Conservation (phyloP, 345 rosid genomes). For the Eucalyptus erythrocorys region DNA sequence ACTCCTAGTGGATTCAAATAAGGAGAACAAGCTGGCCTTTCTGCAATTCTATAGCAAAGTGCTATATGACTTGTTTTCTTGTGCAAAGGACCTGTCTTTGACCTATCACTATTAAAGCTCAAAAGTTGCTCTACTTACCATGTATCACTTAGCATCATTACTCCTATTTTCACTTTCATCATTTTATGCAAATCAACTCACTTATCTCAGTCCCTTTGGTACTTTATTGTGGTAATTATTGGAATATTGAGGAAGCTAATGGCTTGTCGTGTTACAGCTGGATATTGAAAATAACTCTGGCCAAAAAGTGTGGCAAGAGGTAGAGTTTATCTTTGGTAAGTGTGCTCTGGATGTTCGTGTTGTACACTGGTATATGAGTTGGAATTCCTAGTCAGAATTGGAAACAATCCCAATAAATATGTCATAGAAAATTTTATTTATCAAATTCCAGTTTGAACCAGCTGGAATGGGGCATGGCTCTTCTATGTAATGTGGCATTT, state of each 20-base stretch:
- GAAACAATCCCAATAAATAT: neutral
- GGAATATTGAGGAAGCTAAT: neutral
- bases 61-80: neutral
- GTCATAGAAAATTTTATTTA: neutral
- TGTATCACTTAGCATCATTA: neutral
- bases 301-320: conserved; percentile 83
- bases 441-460: neutral
- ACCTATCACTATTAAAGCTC: neutral
- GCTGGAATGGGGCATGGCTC: neutral
- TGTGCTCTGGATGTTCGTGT: neutral
- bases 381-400: neutral
- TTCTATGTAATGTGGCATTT: neutral
- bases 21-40: neutral
- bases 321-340: conserved; percentile 89
- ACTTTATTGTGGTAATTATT: neutral
- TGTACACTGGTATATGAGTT: neutral
- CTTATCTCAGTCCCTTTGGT: neutral
- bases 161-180: neutral
- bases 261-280: conserved; percentile 33
- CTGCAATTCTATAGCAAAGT: neutral
- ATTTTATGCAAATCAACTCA: neutral
- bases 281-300: conserved; percentile 81
- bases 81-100: neutral
- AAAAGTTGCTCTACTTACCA: neutral
- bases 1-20: neutral